Conservation (phyloP, 441 rosid species). For the Melastoma candidum region DNA sequence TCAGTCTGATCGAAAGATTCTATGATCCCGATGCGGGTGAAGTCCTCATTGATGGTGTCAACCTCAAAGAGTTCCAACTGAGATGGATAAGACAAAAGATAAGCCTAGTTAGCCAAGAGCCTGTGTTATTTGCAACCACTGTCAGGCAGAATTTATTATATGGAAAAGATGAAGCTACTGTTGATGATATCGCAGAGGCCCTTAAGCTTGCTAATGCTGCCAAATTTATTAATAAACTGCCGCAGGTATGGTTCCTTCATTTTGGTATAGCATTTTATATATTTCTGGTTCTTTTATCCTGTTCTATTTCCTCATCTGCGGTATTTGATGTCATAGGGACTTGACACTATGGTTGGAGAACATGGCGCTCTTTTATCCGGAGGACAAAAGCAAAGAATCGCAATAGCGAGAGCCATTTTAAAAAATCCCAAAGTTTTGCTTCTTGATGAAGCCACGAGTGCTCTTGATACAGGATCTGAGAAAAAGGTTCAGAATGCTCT, state of each 20-base stretch:
- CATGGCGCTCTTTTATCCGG: conserved; percentile 74
- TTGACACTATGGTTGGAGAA: conserved; percentile 74
- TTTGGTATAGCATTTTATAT: too few species aligned
- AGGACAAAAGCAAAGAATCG: conserved; percentile 81
- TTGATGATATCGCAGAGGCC: conserved; percentile 3
- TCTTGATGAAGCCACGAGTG: conserved; percentile 74
- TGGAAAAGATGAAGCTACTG: background rate
- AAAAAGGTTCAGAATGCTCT: conserved; percentile 61
- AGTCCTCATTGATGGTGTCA: conserved; percentile 4
- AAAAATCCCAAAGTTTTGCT: conserved; percentile 63
- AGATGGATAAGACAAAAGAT: conserved; percentile 9
- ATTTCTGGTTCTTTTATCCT: too few species aligned
- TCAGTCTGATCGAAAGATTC: conserved; percentile 10
- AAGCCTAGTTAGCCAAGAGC: conserved; percentile 14
- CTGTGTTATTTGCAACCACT: background rate
- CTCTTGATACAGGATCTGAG: conserved; percentile 71
- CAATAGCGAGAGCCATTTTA: conserved; percentile 72
- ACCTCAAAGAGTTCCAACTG: conserved; percentile 6
- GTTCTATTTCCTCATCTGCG: too few species aligned
- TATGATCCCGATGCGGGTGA: conserved; percentile 6
- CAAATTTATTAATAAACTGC: conserved; percentile 6
- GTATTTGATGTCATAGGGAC: conserved; percentile 28
- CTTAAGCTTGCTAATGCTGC: conserved; percentile 5
- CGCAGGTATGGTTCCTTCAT: background rate
- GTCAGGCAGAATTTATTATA: background rate